These are phyloP conservation scores for Aspergillus hiratsukae DNA, from an alignment of 2,329 filamentous ascomycete species.

Conservation along the genomic window DNA sequence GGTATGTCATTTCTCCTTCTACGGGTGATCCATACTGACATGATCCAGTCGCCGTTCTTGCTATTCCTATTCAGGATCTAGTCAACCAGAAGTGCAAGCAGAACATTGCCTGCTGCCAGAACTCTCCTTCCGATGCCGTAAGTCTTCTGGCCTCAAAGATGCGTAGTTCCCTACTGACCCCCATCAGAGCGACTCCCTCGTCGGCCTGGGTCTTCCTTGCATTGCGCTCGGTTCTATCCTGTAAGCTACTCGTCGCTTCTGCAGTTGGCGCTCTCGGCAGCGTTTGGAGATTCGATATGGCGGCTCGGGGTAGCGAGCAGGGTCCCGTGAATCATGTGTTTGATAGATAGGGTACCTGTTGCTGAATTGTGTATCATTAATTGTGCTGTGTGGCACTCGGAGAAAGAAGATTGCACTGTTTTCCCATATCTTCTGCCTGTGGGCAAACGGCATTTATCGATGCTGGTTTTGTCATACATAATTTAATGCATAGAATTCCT, in stretches of 20 bases:
- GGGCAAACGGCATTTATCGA: conserved; percentile 6
- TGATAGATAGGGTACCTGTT: conserved; percentile 19
- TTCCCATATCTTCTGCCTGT: conserved; percentile 6
- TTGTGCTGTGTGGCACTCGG: conserved; percentile 27
- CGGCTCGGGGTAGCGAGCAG: conserved; percentile 14
- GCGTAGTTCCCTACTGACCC: not conserved
- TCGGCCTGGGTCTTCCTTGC: conserved; percentile 36
- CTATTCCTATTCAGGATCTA: conserved; percentile 26
- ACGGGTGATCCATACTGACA: not conserved
- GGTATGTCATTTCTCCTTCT: conserved; percentile 19
- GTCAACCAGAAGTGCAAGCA: conserved; percentile 38
- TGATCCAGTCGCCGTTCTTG: conserved; percentile 23
- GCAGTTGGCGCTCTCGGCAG: not conserved
- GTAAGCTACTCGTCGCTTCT: conserved; percentile 22
- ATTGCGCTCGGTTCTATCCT: conserved; percentile 36
- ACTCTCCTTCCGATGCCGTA: conserved; percentile 28
- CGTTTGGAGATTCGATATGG: not conserved
- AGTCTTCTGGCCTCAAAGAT: conserved; percentile 1
- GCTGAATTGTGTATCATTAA: conserved; percentile 26
- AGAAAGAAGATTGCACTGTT: conserved; percentile 28
- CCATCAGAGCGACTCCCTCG: conserved; percentile 26
- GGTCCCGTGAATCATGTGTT: conserved; percentile 7
- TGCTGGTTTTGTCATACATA: conserved; percentile 12
- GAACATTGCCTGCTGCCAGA: conserved; percentile 40
- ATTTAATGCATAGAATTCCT: conserved; percentile 11